Base-by-base conservation (phyloP, 2,329 filamentous ascomycete species). In the Stachybotrys echinatus region DNA sequence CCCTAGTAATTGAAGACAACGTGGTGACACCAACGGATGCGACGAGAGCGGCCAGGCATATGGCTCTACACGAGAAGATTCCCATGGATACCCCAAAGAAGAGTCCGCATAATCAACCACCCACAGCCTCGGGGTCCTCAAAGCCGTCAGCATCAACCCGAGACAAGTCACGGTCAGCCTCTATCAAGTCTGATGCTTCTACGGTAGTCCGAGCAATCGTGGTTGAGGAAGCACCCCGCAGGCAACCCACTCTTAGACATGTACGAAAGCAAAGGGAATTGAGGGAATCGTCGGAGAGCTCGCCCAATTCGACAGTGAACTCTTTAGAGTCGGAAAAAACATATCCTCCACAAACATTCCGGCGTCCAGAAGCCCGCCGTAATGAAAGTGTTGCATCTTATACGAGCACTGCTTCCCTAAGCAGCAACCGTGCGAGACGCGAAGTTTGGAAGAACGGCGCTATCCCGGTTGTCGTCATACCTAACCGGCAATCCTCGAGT, bases 381-480 rank as follows among this genome's bases (percentile, higher is more conserved):
- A 64, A 68, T 27, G 74, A 78, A 5, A 83, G 77, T 50, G 64
- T 75, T 48, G 65, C 66, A 23, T 84, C 80, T 2, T 76, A 65
- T 37, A 65, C 65, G 4, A 79, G 79, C 0, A 55, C 63, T 21
- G 78, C 70, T 52, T 80, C 79, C 6, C 66, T 76, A 4, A 73
- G 75, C 1, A 84, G 77, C 54, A 69, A 70, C 7, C 80, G 73
- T 56, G 79, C 79, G 4, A 71, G 83, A n/a, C 74, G 76, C 17
- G 79, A 84, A 27, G 68, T 85, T 3, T 74, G 77, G 70, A 83
- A 77, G 55, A 77, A 66, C 48, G 83, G 82, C 7, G 80, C 72
- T 3, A 81, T 86, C 10, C 83, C 83, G 2, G 82, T 86, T 7
- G 74, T 84, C 6, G 72, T 86, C 19, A 76, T 86, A 47, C 83